Percentiles rank a stretch among this genome's conserved stretches.
These are phyloP conservation scores for Tetrapisispora taiwanensis DNA, from an alignment of 805 yeast species.

Conservation along the genomic window DNA sequence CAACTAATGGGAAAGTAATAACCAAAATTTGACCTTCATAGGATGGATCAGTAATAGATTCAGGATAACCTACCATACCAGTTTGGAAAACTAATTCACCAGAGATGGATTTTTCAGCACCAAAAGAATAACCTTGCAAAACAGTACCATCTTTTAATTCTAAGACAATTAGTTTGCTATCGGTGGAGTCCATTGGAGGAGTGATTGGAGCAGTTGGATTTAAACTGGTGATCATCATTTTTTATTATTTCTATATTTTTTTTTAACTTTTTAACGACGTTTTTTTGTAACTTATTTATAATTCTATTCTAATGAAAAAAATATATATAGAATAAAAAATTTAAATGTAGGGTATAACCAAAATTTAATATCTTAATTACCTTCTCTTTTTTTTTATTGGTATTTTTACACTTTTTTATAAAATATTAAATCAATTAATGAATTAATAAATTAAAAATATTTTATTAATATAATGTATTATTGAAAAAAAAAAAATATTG, in stretches of 20 bases:
- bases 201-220: slow-evolving; percentile 72
- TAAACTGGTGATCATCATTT: slow-evolving; percentile 28
- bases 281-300: too few relatives aligned
- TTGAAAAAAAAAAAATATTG: too few relatives aligned
- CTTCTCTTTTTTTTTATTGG: too few relatives aligned
- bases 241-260: neutral
- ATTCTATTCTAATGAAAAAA: too few relatives aligned
- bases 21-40: slow-evolving; percentile 96
- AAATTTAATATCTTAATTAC: too few relatives aligned
- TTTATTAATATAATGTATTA: too few relatives aligned
- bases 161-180: slow-evolving; percentile 75
- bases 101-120: slow-evolving; percentile 79
- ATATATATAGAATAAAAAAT: too few relatives aligned
- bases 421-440: too few relatives aligned
- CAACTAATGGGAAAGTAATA: slow-evolving; percentile 92
- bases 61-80: slow-evolving; percentile 99
- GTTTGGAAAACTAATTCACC: slow-evolving; percentile 99
- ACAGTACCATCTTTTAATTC: slow-evolving; percentile 81
- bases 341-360: too few relatives aligned
- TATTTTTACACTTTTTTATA: too few relatives aligned
- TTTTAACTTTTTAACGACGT: too few relatives aligned
- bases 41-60: slow-evolving; percentile 95
- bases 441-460: too few relatives aligned
- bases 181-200: slow-evolving; percentile 78
- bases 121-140: slow-evolving; percentile 92